Percentiles rank a stretch among this genome's conserved stretches.
Evolutionary conservation across 345 rosid species (phyloP).

Genomic region (Syzygium jambos): DNA sequence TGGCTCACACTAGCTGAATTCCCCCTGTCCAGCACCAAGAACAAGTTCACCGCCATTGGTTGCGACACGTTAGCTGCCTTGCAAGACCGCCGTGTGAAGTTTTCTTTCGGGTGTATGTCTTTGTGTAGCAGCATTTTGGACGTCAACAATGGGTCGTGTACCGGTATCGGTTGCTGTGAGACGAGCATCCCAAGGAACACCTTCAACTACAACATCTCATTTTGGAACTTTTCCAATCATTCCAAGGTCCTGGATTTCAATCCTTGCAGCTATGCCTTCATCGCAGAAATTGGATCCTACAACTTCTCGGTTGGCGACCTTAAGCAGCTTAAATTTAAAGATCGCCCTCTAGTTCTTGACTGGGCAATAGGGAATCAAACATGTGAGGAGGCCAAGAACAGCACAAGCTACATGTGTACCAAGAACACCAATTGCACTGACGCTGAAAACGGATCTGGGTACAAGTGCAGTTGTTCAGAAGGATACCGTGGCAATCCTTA

Average conservation of each 20-base stretch:
- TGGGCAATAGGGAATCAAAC: slow-evolving; percentile 12
- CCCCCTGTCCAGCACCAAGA: slow-evolving; percentile 1
- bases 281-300: not conserved
- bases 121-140: too few relatives aligned
- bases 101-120: too few relatives aligned
- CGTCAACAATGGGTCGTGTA: not conserved
- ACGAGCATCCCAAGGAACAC: not conserved
- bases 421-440: not conserved
- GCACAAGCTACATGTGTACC: not conserved
- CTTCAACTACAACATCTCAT: fast-evolving
- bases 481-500: slow-evolving; percentile 17
- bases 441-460: not conserved
- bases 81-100: too few relatives aligned
- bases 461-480: slow-evolving; percentile 8
- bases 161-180: slow-evolving; percentile 14
- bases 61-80: too few relatives aligned
- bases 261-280: slow-evolving; percentile 17
- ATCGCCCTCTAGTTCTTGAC: not conserved
- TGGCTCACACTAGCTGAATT: not conserved
- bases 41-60: not conserved
- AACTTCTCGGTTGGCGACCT: not conserved
- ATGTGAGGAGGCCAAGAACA: not conserved
- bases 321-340: too few relatives aligned
- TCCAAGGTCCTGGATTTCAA: not conserved
- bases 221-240: not conserved